These are phyloP conservation scores for Dalbergia cultrata DNA, from an alignment of 306 rosid genomes.

Conservation along the genomic window DNA sequence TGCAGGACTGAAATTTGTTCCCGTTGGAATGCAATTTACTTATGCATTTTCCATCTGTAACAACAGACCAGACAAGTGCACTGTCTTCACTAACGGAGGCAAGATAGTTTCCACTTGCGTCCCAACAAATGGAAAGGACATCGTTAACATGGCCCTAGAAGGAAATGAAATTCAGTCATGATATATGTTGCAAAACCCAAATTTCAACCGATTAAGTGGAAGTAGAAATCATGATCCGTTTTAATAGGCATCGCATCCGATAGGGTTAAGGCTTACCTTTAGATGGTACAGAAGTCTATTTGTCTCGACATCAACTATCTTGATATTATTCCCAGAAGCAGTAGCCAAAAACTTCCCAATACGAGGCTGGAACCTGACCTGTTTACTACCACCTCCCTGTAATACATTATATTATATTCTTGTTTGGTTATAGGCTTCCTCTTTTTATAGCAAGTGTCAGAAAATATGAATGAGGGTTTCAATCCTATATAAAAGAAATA, in stretches of 20 bases:
- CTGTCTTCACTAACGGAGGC: slow-evolving; percentile 72
- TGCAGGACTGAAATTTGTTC: slow-evolving; percentile 69
- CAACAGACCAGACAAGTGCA: slow-evolving; percentile 62
- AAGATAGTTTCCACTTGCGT: slow-evolving; percentile 58
- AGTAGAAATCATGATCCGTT: background rate
- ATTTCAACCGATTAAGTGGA: slow-evolving; percentile 18
- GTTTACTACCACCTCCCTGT: slow-evolving; percentile 73
- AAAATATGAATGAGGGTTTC: slow-evolving; percentile 32
- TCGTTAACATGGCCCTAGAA: slow-evolving; percentile 67
- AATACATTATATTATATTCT: slow-evolving; percentile 31
- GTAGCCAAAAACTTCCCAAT: slow-evolving; percentile 61
- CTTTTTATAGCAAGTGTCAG: slow-evolving; percentile 15
- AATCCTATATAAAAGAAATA: slow-evolving; percentile 12
- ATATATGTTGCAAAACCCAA: slow-evolving; percentile 20
- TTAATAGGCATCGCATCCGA: background rate
- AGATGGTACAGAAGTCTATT: slow-evolving; percentile 35
- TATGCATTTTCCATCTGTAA: slow-evolving; percentile 57
- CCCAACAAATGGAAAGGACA: slow-evolving; percentile 71
- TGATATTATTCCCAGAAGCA: slow-evolving; percentile 54
- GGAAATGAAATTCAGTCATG: slow-evolving; percentile 23
- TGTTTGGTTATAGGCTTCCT: slow-evolving; percentile 25
- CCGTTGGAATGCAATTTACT: slow-evolving; percentile 58
- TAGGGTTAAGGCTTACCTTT: slow-evolving; percentile 41
- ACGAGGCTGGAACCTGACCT: slow-evolving; percentile 70
- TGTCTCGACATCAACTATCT: slow-evolving; percentile 61